A percentile compares a stretch with the other conserved stretches of the same genome.
Conservation (phyloP, 306 rosid genomes). For the Canavalia gladiata region DNA sequence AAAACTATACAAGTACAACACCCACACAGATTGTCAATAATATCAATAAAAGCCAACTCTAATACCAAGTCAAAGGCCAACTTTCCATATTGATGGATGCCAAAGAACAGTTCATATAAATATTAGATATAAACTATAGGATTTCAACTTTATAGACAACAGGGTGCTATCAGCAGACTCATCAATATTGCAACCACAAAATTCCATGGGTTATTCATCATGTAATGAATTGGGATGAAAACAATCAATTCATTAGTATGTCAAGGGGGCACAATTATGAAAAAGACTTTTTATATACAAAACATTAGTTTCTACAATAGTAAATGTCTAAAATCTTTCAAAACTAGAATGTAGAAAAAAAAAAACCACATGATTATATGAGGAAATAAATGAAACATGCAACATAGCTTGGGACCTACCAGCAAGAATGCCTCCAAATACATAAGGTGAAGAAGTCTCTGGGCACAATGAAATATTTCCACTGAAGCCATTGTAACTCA, state of each 20-base stretch:
- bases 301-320: slow-evolving; percentile 10
- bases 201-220: slow-evolving; percentile 34
- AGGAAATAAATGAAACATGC: slow-evolving; percentile 45
- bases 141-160: slow-evolving; percentile 34
- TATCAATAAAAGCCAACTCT: slow-evolving; percentile 3
- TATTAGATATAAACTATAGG: slow-evolving; percentile 29
- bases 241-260: slow-evolving; percentile 22
- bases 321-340: slow-evolving; percentile 11
- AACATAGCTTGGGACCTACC: slow-evolving; percentile 66
- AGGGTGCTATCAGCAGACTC: slow-evolving; percentile 35
- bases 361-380: slow-evolving; percentile 17
- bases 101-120: not conserved
- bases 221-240: slow-evolving; percentile 30
- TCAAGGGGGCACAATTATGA: slow-evolving; percentile 4
- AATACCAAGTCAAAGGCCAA: slow-evolving; percentile 10
- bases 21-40: slow-evolving; percentile 32
- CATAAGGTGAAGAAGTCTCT: slow-evolving; percentile 65
- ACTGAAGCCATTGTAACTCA: slow-evolving; percentile 63
- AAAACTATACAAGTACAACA: slow-evolving; percentile 24
- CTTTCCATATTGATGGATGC: not conserved
- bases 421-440: slow-evolving; percentile 96
- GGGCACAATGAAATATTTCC: slow-evolving; percentile 81
- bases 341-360: not conserved
- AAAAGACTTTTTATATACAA: slow-evolving; percentile 4
- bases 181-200: slow-evolving; percentile 33